Conservation (phyloP, 768 basidiomycete species). For the Vishniacozyma victoriae region DNA sequence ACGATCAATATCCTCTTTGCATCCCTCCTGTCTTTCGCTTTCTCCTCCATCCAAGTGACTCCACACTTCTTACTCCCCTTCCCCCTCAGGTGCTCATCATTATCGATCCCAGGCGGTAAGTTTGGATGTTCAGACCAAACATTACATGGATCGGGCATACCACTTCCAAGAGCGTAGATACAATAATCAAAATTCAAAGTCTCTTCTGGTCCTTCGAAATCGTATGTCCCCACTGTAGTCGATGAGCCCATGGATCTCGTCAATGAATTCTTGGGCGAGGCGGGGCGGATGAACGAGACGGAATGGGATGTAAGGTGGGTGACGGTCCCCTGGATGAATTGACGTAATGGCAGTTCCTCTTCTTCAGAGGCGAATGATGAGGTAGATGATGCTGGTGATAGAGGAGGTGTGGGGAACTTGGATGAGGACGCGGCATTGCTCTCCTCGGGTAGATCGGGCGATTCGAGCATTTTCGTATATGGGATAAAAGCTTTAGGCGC, state of each 20-base stretch:
- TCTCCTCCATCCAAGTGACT: constrained; percentile 39
- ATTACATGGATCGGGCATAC: constrained; percentile 43
- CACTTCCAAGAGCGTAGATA: constrained; percentile 43
- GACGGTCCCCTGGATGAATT: constrained; percentile 24
- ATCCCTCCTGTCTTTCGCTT: constrained; percentile 32
- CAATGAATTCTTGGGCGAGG: too few relatives aligned
- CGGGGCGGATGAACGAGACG: constrained; percentile 23
- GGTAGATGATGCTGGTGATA: constrained; percentile 9
- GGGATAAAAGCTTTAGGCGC: constrained; percentile 44
- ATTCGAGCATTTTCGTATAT: constrained; percentile 24
- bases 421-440: not conserved
- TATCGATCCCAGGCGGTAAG: constrained; percentile 8
- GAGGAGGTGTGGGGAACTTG: constrained; percentile 8
- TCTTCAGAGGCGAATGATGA: not conserved
- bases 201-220: constrained; percentile 31
- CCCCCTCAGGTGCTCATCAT: constrained; percentile 9
- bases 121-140: constrained; percentile 33
- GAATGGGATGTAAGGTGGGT: constrained; percentile 18
- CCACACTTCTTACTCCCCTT: constrained; percentile 43
- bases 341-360: constrained; percentile 3
- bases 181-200: constrained; percentile 42
- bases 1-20: constrained; percentile 46
- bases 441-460: constrained; percentile 5
- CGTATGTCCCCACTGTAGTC: not conserved
- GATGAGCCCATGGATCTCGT: not conserved